A percentile compares a stretch with the other conserved stretches of the same genome.
Evolutionary conservation across 768 basidiomycete species (phyloP).

Genomic region (Mycena rebaudengoi): DNA sequence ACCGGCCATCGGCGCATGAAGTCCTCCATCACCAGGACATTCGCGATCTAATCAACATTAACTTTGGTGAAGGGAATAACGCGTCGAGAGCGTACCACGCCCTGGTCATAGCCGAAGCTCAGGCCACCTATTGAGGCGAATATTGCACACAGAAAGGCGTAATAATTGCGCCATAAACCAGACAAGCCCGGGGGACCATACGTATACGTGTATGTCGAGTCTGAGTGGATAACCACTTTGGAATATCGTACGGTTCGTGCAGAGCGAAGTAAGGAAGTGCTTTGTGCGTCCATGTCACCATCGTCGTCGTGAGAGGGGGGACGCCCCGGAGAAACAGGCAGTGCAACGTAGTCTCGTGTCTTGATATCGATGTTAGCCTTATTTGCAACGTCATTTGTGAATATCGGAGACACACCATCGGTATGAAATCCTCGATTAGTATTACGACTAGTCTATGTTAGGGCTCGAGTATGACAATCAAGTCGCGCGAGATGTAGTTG

Average conservation of each 20-base stretch:
- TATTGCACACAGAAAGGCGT: constrained; percentile 71
- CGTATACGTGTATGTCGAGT: constrained; percentile 66
- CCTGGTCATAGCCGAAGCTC: constrained; percentile 86
- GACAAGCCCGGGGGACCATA: constrained; percentile 77
- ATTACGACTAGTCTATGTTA: no score
- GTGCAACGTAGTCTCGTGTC: constrained; percentile 7
- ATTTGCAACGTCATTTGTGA: no score
- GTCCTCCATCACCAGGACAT: constrained; percentile 84
- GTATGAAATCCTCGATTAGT: no score
- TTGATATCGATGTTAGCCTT: no score
- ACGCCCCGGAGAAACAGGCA: background rate
- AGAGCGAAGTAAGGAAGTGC: background rate
- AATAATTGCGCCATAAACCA: constrained; percentile 72
- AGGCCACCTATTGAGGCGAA: constrained; percentile 83
- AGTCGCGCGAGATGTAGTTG: no score
- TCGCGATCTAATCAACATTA: constrained; percentile 85
- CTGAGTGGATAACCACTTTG: constrained; percentile 40
- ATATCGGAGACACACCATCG: no score
- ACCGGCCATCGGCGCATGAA: constrained; percentile 76
- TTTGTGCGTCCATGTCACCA: background rate
- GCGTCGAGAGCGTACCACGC: constrained; percentile 63
- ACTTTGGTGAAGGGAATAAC: background rate
- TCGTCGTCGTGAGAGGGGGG: background rate
- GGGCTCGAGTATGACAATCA: no score
- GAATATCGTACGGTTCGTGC: background rate